Evolutionary conservation across 495 filamentous ascomycete genomes (phyloP), one percentile per base, ranked within the genome.

Genomic region (Parathielavia hyrcaniae): DNA sequence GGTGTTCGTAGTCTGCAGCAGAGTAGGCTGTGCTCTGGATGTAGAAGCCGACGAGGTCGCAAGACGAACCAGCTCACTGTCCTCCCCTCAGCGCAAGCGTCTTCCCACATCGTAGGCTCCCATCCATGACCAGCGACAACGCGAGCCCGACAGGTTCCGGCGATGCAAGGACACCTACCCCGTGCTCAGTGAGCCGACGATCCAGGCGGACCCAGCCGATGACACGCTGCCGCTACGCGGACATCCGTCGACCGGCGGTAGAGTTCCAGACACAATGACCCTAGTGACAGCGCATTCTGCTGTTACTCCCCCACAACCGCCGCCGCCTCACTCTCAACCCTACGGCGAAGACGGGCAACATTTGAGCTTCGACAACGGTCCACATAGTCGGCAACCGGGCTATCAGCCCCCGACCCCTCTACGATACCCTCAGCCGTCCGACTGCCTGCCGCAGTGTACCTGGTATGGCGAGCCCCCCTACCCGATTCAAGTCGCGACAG

Each of bases 191-290:
- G 77, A 80, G 8, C 69, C 74, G 30, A 69, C 76, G 61, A 67
- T 80, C 55, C 80, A 81, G 66, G 67, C 76, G 60, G 78, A 80
- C 39, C 74, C 74, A 11, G 70, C 68, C 41, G 76, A 77, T 50
- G 79, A 70, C 50, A 70, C 73, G 5, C 69, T 76, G 17, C 70
- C 74, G 22, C 61, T 77, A 45, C 74, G 74, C 57, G 66, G 75
- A 36, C 71, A 72, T 13, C 73, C 68, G 38, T 77, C 76, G 39
- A 76, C 74, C 20, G 73, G 57, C 41, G 48, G 73, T n/a, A n/a
- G n/a, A 43, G 70, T 64, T 62, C 43, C 59, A 66, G 76, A 79
- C n/a, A 60, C 52, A 43, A 69, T 73, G 58, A 63, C 67, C 3
- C 72, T 71, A 53, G 58, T 71, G 63, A 60, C 75, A 12, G 62